Conservation (phyloP, 495 filamentous ascomycete species). For the Diplogelasinospora grovesii region DNA sequence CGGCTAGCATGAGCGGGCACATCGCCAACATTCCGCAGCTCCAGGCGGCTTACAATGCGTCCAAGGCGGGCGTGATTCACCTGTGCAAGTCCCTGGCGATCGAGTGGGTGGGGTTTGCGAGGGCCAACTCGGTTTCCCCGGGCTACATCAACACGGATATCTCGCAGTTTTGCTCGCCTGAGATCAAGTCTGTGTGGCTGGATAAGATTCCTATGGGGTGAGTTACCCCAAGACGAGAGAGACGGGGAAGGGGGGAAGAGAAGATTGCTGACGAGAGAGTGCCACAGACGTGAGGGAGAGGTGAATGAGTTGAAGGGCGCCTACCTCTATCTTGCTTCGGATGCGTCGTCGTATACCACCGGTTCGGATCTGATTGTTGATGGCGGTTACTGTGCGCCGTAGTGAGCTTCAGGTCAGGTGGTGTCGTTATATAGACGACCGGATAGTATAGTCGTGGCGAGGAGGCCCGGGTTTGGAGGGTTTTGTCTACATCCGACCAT, state of each 20-base stretch:
- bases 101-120: conserved; percentile 81
- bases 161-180: conserved; percentile 61
- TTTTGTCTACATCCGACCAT: too few species aligned
- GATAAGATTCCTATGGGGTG: conserved; percentile 80
- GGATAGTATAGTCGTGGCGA: too few species aligned
- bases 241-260: neutral
- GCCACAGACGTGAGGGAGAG: conserved; percentile 56
- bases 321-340: conserved; percentile 80
- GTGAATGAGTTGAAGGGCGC: conserved; percentile 79
- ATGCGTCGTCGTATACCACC: conserved; percentile 80
- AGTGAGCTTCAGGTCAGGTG: too few species aligned
- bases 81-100: conserved; percentile 78
- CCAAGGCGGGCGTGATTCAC: conserved; percentile 80
- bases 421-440: too few species aligned
- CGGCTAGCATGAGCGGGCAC: conserved; percentile 76
- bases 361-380: conserved; percentile 73
- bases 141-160: conserved; percentile 87
- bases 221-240: conserved; percentile 19
- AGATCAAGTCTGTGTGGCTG: conserved; percentile 68
- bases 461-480: too few species aligned
- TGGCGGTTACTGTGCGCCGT: conserved; percentile 51
- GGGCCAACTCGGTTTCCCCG: conserved; percentile 75
- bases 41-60: conserved; percentile 81
- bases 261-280: neutral
- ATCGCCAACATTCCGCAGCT: conserved; percentile 85